Percentiles rank a stretch among this genome's conserved stretches.
phyloP scores from a whole-genome alignment of 2,329 filamentous ascomycete genomes.

The Neofusicoccum cordaticola region DNA sequence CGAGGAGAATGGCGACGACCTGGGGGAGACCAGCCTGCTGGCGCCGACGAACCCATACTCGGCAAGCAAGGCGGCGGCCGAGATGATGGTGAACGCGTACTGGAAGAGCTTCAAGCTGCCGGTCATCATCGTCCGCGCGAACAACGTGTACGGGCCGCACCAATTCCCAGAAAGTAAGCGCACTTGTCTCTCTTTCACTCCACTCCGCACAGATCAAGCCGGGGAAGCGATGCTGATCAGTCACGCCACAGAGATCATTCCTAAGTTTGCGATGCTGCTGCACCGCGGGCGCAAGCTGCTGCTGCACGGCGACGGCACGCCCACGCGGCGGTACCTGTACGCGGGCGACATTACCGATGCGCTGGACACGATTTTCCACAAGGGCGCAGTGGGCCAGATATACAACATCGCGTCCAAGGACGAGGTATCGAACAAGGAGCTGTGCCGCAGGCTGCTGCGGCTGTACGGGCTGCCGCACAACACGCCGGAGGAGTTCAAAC shows the following conservation, averaged over 20 bases:
- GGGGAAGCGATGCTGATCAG: conserved; percentile 13
- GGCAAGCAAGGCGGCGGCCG: conserved; percentile 75
- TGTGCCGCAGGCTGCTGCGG: conserved; percentile 64
- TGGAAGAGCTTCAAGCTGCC: conserved; percentile 79
- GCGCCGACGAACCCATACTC: conserved; percentile 80
- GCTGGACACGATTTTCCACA: conserved; percentile 80
- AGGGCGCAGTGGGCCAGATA: conserved; percentile 68
- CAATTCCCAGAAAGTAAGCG: conserved; percentile 75
- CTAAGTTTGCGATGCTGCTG: conserved; percentile 74
- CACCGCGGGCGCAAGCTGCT: conserved; percentile 65
- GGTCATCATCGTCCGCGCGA: conserved; percentile 74
- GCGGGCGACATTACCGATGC: conserved; percentile 77
- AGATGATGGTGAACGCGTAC: conserved; percentile 87
- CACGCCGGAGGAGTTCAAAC: conserved; percentile 50
- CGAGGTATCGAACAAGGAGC: conserved; percentile 70
- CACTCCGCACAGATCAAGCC: conserved; percentile 1
- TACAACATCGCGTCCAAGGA: conserved; percentile 81
- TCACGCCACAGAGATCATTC: conserved; percentile 66
- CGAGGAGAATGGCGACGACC: conserved; percentile 66
- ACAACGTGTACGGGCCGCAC: conserved; percentile 83
- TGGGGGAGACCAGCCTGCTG: conserved; percentile 70
- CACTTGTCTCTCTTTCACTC: background rate
- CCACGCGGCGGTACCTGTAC: conserved; percentile 73
- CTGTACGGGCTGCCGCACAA: conserved; percentile 54
- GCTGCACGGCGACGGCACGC: conserved; percentile 73